phyloP scores from a whole-genome alignment of 2,329 filamentous ascomycete species.

The Apiospora marii region DNA sequence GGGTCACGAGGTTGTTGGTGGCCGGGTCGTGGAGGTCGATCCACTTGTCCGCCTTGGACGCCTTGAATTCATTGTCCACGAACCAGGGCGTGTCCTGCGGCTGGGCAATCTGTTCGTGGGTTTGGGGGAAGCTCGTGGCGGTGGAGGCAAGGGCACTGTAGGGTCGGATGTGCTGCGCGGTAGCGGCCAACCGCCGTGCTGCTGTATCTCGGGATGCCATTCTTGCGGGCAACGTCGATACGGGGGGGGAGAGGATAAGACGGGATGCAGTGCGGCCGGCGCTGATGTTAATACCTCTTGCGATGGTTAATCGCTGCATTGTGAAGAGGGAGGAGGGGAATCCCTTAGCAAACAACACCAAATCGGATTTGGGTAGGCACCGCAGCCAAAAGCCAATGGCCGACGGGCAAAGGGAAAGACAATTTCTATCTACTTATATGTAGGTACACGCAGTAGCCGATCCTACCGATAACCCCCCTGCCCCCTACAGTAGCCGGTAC shows the following conservation, averaged over 20 bases:
- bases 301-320: slow-evolving; percentile 42
- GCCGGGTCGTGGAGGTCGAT: slow-evolving; percentile 85
- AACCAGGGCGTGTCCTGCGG: slow-evolving; percentile 81
- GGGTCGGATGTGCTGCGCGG: slow-evolving; percentile 62
- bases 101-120: slow-evolving; percentile 73
- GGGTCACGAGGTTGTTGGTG: slow-evolving; percentile 84
- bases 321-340: slow-evolving; percentile 18
- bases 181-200: slow-evolving; percentile 64
- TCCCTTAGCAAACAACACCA: slow-evolving; percentile 16
- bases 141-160: slow-evolving; percentile 61
- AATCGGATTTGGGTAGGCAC: slow-evolving; percentile 10
- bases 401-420: neutral
- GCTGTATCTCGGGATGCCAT: slow-evolving; percentile 50
- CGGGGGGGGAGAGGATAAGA: slow-evolving; percentile 31
- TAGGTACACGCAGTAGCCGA: neutral
- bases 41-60: slow-evolving; percentile 73
- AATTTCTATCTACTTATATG: slow-evolving; percentile 4
- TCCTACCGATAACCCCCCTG: neutral
- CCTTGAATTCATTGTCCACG: slow-evolving; percentile 79
- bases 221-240: slow-evolving; percentile 36
- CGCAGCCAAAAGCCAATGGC: neutral
- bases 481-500: slow-evolving; percentile 1
- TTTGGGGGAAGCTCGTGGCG: slow-evolving; percentile 70
- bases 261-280: slow-evolving; percentile 37
- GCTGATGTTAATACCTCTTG: slow-evolving; percentile 37